phyloP scores from a whole-genome alignment of 768 basidiomycete species.

The Leccinum rimulosum region DNA sequence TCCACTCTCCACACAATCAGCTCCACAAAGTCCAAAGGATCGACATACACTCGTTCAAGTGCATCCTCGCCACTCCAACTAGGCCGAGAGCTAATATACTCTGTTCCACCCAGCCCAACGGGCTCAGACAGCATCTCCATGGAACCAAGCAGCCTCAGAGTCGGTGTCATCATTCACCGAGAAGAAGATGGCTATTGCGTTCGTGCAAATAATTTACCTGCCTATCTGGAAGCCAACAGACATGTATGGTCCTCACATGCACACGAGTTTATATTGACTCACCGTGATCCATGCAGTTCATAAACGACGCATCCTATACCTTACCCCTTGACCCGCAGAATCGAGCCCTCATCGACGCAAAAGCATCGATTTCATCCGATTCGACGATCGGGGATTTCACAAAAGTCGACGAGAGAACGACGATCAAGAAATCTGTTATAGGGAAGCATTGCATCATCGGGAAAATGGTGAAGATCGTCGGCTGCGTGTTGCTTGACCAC shows the following conservation, averaged over 20 bases:
- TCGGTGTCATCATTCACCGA: slow-evolving; percentile 62
- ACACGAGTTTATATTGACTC: slow-evolving; percentile 6
- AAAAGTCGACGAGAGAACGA: slow-evolving; percentile 73
- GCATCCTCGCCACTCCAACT: slow-evolving; percentile 22
- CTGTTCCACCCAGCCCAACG: slow-evolving; percentile 46
- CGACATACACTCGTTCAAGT: slow-evolving; percentile 1
- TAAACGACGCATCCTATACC: slow-evolving; percentile 48
- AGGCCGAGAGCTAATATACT: slow-evolving; percentile 33
- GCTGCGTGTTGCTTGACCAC: slow-evolving; percentile 85
- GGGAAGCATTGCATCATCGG: slow-evolving; percentile 85
- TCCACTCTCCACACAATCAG: slow-evolving; percentile 45
- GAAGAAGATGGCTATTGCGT: slow-evolving; percentile 54
- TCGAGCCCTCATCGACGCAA: slow-evolving; percentile 70
- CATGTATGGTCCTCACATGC: slow-evolving; percentile 45
- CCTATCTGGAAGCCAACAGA: slow-evolving; percentile 79
- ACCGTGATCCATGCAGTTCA: slow-evolving; percentile 36
- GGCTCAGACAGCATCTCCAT: slow-evolving; percentile 36
- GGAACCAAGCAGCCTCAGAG: slow-evolving; percentile 49
- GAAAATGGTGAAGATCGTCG: slow-evolving; percentile 76
- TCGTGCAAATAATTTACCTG: slow-evolving; percentile 72
- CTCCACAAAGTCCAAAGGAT: slow-evolving; percentile 16
- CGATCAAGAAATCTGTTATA: slow-evolving; percentile 75
- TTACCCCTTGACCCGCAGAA: slow-evolving; percentile 61
- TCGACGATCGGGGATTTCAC: slow-evolving; percentile 82
- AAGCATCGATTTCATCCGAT: slow-evolving; percentile 81